A percentile compares a stretch with the other conserved stretches of the same genome.
Evolutionary conservation across 2,329 filamentous ascomycete species (phyloP).

Genomic region (Emericellopsis cladophorae): DNA sequence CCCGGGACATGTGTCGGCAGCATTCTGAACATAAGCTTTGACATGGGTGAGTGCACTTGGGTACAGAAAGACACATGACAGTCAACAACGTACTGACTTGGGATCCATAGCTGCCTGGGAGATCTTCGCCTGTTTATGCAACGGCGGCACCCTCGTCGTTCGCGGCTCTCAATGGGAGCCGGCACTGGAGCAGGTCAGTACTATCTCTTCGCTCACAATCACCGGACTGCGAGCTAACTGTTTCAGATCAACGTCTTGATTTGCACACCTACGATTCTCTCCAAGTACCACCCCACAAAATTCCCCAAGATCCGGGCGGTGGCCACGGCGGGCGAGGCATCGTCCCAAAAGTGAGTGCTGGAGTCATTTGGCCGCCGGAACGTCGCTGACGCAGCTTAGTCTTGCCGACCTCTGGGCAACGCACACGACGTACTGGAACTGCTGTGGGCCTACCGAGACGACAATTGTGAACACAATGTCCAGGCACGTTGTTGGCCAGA

Average conservation of each 20-base stretch:
- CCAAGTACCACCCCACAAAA: slow-evolving; percentile 22
- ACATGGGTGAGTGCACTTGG: slow-evolving; percentile 28
- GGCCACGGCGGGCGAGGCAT: slow-evolving; percentile 5
- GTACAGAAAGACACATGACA: background rate
- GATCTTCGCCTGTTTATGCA: slow-evolving; percentile 32
- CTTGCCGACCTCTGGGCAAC: slow-evolving; percentile 6
- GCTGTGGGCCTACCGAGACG: slow-evolving; percentile 18
- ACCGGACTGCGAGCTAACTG: background rate
- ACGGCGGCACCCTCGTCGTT: slow-evolving; percentile 32
- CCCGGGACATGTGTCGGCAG: slow-evolving; percentile 31
- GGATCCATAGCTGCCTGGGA: slow-evolving; percentile 33
- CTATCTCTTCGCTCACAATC: background rate
- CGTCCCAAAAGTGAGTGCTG: slow-evolving; percentile 11
- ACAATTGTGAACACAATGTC: slow-evolving; percentile 37
- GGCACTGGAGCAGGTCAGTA: slow-evolving; percentile 24
- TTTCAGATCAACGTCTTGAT: slow-evolving; percentile 17
- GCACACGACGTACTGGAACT: slow-evolving; percentile 4
- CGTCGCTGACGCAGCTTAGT: slow-evolving; percentile 4
- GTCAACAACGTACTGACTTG: background rate
- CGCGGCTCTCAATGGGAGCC: slow-evolving; percentile 23
- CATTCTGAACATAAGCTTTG: slow-evolving; percentile 35
- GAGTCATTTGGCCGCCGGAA: background rate
- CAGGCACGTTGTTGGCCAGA: slow-evolving; percentile 22
- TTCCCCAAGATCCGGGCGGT: slow-evolving; percentile 15
- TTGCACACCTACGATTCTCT: slow-evolving; percentile 31